Evolutionary conservation across 768 basidiomycete species (phyloP).

Genomic region (Cyclocybe cylindracea): DNA sequence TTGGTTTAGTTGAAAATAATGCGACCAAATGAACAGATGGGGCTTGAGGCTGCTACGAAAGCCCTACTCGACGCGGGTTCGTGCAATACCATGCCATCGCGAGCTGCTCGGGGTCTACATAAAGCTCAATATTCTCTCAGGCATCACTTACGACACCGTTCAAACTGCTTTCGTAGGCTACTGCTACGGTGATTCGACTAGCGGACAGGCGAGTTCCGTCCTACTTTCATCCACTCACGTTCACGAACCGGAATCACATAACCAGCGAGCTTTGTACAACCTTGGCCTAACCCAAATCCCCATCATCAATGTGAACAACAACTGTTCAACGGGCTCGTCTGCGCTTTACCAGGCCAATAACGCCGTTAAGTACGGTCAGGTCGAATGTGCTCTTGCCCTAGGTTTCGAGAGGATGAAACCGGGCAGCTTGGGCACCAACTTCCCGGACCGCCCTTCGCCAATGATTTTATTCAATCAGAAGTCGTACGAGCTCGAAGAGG

Average conservation of each 20-base stretch:
- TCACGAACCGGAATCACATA: slow-evolving; percentile 1
- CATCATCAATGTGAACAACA: slow-evolving; percentile 86
- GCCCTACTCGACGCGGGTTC: slow-evolving; percentile 82
- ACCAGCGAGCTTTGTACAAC: slow-evolving; percentile 75
- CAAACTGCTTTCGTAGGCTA: slow-evolving; percentile 78
- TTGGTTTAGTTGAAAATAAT: background rate
- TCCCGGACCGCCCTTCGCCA: slow-evolving; percentile 55
- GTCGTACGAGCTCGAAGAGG: slow-evolving; percentile 49
- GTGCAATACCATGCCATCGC: slow-evolving; percentile 22
- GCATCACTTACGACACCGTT: slow-evolving; percentile 79
- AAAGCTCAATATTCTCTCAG: slow-evolving; percentile 31
- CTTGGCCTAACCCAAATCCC: slow-evolving; percentile 85
- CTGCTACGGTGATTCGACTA: slow-evolving; percentile 79
- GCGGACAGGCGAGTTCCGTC: slow-evolving; percentile 57
- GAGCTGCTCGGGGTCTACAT: background rate
- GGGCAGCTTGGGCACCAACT: slow-evolving; percentile 70
- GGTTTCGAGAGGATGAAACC: slow-evolving; percentile 87
- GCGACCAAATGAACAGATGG: slow-evolving; percentile 55
- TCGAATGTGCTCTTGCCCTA: slow-evolving; percentile 76
- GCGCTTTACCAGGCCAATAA: slow-evolving; percentile 77
- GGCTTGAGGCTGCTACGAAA: slow-evolving; percentile 84
- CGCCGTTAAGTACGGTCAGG: slow-evolving; percentile 67
- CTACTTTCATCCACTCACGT: background rate
- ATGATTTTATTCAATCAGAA: slow-evolving; percentile 44
- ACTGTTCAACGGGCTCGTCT: slow-evolving; percentile 81